Base-by-base conservation (phyloP, 139 green algal species). In the Chlorella sp. region DNA sequence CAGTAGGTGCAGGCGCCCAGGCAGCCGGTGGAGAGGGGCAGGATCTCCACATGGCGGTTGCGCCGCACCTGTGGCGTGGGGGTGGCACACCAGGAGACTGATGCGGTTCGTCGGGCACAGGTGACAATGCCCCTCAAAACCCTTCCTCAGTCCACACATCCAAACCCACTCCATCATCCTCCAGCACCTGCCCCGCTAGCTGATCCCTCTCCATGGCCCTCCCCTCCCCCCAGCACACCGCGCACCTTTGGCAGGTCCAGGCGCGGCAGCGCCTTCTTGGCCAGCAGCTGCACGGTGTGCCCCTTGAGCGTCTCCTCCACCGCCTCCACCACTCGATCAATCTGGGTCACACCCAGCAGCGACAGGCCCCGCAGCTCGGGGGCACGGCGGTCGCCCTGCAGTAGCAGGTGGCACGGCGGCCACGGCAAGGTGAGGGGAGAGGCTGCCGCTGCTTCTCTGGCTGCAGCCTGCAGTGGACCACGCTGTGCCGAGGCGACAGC, bases 1-100 rank as follows among this genome's bases (percentile, higher is more conserved):
- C 96, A 99, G 90, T 99, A 99, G 43, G 96, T 99, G 90, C 96
- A 99, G 14, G 89, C 86, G 34, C 96, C 96, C 51, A 99, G 92
- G 79, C 89, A 92, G 68, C 89, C 89, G 58, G 94, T 97, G 69
- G 92, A 98, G 46, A 99, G 91, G 16, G 96, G 96, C 43, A 99
- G 56, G 79, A 99, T 98, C 89, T 99, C 96, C 4, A 99, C 89
- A 82, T 94, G 93, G 41, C 83, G 80, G 90, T 98, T 98, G 77
- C 92, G 88, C 30, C 96, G 89, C 44, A 97, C 92, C 93, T 96
- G 92, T 44, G 26, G n/a, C 19, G 68, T 13, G n/a, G 24, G 65
- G 16, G 32, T 17, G 58, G 58, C 19, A 17, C 58, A 67, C 28
- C 16, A 67, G 58, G 16, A 9, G 58, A 67, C 58, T 67, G 14